Evolutionary conservation across 345 rosid genomes (phyloP).

Genomic region (Euclidium syriacum): DNA sequence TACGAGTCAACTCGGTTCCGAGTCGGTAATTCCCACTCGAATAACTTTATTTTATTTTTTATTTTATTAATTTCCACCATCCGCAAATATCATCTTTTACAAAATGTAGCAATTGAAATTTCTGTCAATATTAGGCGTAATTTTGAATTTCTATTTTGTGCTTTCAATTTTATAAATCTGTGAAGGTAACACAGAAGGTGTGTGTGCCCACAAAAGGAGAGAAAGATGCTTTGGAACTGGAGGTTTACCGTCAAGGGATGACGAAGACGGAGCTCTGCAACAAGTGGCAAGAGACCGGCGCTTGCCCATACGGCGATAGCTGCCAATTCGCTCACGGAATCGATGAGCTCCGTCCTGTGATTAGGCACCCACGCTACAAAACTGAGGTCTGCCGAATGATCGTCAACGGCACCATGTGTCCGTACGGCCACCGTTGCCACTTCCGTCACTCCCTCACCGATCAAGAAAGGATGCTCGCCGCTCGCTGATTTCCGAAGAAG

Average conservation of each 20-base stretch:
- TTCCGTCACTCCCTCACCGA: constrained; percentile 89
- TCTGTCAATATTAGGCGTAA: background rate
- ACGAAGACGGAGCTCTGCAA: constrained; percentile 89
- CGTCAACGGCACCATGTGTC: constrained; percentile 59
- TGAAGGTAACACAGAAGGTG: constrained; percentile 32
- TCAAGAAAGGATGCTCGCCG: constrained; percentile 43
- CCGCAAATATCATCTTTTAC: no score
- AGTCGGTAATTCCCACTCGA: constrained; percentile 33
- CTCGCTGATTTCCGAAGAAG: constrained; percentile 24
- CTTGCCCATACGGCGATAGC: constrained; percentile 65
- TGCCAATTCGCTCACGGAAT: constrained; percentile 94
- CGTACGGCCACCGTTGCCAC: constrained; percentile 93
- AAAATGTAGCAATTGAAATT: background rate
- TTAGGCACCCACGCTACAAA: constrained; percentile 90
- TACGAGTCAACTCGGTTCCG: constrained; percentile 31
- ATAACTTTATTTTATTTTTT: background rate
- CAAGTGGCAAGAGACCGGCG: constrained; percentile 95
- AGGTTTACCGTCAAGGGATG: constrained; percentile 81
- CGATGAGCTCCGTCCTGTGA: constrained; percentile 75
- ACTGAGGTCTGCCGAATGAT: constrained; percentile 83
- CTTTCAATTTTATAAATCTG: background rate
- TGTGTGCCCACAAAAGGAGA: constrained; percentile 33
- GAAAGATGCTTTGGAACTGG: constrained; percentile 51
- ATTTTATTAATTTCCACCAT: no score
- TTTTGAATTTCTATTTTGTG: background rate